Evolutionary conservation across 2,329 filamentous ascomycete species (phyloP).

Genomic region (Aspergillus hortae): DNA sequence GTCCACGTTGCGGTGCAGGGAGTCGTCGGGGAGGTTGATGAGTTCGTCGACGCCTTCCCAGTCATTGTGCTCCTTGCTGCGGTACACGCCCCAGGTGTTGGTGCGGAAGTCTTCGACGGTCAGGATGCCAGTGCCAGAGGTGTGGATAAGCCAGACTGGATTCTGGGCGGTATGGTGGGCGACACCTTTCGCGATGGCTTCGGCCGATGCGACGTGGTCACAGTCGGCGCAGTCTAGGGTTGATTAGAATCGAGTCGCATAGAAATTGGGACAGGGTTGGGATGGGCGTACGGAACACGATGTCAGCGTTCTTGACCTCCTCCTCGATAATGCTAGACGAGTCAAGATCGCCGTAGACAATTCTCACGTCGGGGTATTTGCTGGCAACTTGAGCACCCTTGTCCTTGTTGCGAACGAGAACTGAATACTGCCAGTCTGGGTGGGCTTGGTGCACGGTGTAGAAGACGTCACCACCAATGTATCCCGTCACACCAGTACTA

Average conservation of each 20-base stretch:
- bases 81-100: constrained; percentile 37
- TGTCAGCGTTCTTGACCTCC: constrained; percentile 46
- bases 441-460: constrained; percentile 44
- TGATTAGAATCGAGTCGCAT: constrained; percentile 1
- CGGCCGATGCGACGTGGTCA: constrained; percentile 41
- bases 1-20: constrained; percentile 40
- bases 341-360: constrained; percentile 44
- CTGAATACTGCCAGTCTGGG: constrained; percentile 46
- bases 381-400: constrained; percentile 38
- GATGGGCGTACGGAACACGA: constrained; percentile 39
- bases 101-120: constrained; percentile 40
- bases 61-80: constrained; percentile 45
- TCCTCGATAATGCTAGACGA: constrained; percentile 38
- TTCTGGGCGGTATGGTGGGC: constrained; percentile 31
- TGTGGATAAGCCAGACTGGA: constrained; percentile 43
- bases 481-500: constrained; percentile 52
- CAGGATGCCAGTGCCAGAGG: constrained; percentile 43
- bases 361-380: constrained; percentile 39
- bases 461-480: constrained; percentile 53
- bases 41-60: constrained; percentile 43
- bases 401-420: constrained; percentile 43
- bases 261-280: not conserved
- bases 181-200: constrained; percentile 41
- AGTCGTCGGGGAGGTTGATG: constrained; percentile 38
- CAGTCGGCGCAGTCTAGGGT: constrained; percentile 39